These are phyloP conservation scores for Astrocystis sublimbata DNA, from an alignment of 495 filamentous ascomycete species.

Conservation along the genomic window DNA sequence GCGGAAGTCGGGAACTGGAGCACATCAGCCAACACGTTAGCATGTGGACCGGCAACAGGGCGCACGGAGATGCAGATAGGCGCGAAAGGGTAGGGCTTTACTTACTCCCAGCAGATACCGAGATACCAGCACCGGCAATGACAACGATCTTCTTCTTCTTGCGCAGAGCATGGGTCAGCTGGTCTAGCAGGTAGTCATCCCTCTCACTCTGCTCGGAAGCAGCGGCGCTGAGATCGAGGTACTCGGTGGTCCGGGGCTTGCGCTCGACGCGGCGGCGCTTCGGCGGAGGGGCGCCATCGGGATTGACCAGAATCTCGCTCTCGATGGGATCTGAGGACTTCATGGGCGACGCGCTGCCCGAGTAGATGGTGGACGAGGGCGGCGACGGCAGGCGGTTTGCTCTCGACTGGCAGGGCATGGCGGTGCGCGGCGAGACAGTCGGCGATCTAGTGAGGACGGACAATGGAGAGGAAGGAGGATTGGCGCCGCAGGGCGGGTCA, in stretches of 20 bases:
- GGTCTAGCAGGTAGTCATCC: slow-evolving; percentile 56
- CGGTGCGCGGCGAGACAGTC: slow-evolving; percentile 37
- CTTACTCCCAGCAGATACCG: slow-evolving; percentile 92
- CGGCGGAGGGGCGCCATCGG: slow-evolving; percentile 63
- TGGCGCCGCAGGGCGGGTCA: slow-evolving; percentile 34
- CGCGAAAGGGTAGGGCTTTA: slow-evolving; percentile 37
- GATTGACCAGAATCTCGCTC: slow-evolving; percentile 52
- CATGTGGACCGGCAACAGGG: slow-evolving; percentile 15
- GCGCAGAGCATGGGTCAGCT: slow-evolving; percentile 72
- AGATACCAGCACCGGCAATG: slow-evolving; percentile 94
- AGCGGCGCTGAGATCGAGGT: slow-evolving; percentile 64
- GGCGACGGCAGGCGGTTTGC: slow-evolving; percentile 37
- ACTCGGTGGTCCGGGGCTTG: slow-evolving; percentile 73
- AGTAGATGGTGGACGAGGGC: slow-evolving; percentile 46
- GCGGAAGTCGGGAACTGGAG: slow-evolving; percentile 90
- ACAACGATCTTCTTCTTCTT: slow-evolving; percentile 95
- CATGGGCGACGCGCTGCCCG: slow-evolving; percentile 46
- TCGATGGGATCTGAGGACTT: slow-evolving; percentile 38
- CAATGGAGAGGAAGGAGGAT: slow-evolving; percentile 51
- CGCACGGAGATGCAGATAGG: not conserved
- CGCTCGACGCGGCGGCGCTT: slow-evolving; percentile 72
- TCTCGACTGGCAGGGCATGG: slow-evolving; percentile 22
- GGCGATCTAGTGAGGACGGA: slow-evolving; percentile 57
- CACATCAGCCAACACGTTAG: slow-evolving; percentile 26
- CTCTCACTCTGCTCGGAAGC: slow-evolving; percentile 47